Evolutionary conservation across 345 rosid genomes (phyloP), one percentile per base, ranked within the genome.

Genomic region (Acer yangbiense): DNA sequence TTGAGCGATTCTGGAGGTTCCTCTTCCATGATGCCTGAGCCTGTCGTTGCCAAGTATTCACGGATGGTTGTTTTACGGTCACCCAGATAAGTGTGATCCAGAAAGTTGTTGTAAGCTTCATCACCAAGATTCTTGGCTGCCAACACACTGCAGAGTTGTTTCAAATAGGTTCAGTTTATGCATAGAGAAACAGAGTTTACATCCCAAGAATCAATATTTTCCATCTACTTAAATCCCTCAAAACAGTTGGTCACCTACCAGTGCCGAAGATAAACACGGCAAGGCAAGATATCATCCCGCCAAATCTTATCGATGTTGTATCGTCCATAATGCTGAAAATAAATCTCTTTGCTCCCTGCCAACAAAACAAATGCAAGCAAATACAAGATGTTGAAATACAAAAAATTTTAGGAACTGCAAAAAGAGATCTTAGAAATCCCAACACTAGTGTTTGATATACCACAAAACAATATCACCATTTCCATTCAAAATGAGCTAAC

Each of bases 11-110:
- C 94, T 0, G 96, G 96, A 72, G 97, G 98, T 69, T 87, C 91
- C 79, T 95, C 98, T 81, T 94, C 97, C 94, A 94, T 91, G 81
- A 95, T 94, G 23, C 97, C 97, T 20, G 87, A 83, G 50, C 97
- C 97, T 4, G 88, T 48, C 14, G 90, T 92, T n/a, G 86, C 82
- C 79, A 92, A 89, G 82, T 91, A 88, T 71, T 85, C 83, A 7
- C 91, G 84, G 77, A 94, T 90, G 58, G 89, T 92, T 21, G 91
- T 92, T 83, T 48, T 78, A 14, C 98, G 82, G 77, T 95, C 90
- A 43, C 95, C 96, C 39, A 95, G 86, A 79, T 74, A 95, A 2
- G 97, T 92, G 75, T 94, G 97, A 80, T 91, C 93, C 80, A 94
- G 73, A 81, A 95, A 94, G 90, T 94, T 91, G 77, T 87, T 67